Evolutionary conservation across 2,329 filamentous ascomycete genomes (phyloP).

Genomic region (Aspergillus persii): DNA sequence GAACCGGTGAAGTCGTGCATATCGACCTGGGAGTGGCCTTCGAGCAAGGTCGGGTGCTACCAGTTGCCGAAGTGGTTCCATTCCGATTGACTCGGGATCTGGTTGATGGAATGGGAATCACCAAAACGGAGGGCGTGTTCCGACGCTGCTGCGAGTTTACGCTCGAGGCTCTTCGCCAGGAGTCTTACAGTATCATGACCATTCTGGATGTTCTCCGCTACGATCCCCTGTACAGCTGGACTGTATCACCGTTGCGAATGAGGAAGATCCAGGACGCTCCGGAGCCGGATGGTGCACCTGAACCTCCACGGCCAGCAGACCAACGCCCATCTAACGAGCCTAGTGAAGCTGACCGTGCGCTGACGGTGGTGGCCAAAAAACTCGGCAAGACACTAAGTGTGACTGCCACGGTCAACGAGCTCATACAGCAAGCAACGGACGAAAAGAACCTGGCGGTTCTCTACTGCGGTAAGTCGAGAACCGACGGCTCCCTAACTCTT

Average conservation of each 20-base stretch:
- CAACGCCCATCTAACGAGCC: constrained; percentile 53
- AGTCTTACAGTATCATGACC: constrained; percentile 97
- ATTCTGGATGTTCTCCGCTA: constrained; percentile 97
- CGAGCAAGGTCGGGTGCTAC: constrained; percentile 91
- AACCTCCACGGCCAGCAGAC: constrained; percentile 28
- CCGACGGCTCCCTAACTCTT: not conserved
- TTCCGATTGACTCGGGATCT: constrained; percentile 93
- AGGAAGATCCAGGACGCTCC: constrained; percentile 64
- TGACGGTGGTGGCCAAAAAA: constrained; percentile 95
- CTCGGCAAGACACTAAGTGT: constrained; percentile 90
- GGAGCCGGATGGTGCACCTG: constrained; percentile 40
- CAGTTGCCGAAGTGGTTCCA: constrained; percentile 91
- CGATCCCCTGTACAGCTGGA: constrained; percentile 96
- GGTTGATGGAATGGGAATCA: constrained; percentile 95
- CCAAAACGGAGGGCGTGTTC: constrained; percentile 93
- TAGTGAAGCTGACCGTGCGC: constrained; percentile 83
- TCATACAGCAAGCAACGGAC: constrained; percentile 94
- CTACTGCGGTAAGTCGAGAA: constrained; percentile 65
- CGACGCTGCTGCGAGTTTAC: constrained; percentile 98
- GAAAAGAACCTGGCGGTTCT: constrained; percentile 87
- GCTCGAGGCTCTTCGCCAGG: constrained; percentile 87
- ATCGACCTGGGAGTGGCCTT: constrained; percentile 97
- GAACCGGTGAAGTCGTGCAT: constrained; percentile 90
- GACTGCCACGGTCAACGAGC: constrained; percentile 89
- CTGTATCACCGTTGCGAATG: constrained; percentile 68